Conservation (phyloP, 192 early-diverging fungal genomes). For the Pilaira anomala region DNA sequence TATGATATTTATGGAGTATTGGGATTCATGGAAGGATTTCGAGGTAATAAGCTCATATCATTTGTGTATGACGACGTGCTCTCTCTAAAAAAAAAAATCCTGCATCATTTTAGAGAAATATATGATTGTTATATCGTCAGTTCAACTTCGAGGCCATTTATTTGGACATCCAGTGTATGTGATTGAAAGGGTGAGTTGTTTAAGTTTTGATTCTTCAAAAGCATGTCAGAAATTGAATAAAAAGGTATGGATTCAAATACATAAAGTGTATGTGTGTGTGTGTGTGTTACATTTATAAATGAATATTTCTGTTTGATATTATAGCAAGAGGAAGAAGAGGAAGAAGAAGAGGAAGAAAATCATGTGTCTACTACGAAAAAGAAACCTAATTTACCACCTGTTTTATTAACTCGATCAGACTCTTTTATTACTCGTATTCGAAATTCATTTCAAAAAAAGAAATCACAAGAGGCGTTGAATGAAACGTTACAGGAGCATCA, state of each 20-base stretch:
- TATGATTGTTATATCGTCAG: slow-evolving; percentile 37
- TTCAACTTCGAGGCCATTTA: slow-evolving; percentile 36
- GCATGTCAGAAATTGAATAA: slow-evolving; percentile 21
- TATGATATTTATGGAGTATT: slow-evolving; percentile 31
- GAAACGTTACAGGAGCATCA: not conserved
- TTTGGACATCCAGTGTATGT: slow-evolving; percentile 39
- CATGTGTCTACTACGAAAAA: slow-evolving; percentile 19
- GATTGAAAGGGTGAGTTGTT: slow-evolving; percentile 37
- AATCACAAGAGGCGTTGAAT: not conserved
- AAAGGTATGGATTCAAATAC: slow-evolving; percentile 16
- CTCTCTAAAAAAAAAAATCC: not conserved
- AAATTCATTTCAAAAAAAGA: slow-evolving; percentile 8
- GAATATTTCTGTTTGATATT: not conserved
- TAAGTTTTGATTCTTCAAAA: slow-evolving; percentile 33
- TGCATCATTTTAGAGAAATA: slow-evolving; percentile 17
- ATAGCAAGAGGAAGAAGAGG: slow-evolving; percentile 12
- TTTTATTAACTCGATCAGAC: slow-evolving; percentile 24
- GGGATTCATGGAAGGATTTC: slow-evolving; percentile 27
- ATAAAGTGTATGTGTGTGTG: not conserved
- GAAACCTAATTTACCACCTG: not conserved
- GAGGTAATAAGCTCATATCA: not conserved
- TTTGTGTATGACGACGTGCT: not conserved
- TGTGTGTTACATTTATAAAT: not conserved
- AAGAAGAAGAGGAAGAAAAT: slow-evolving; percentile 23
- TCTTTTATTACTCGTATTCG: slow-evolving; percentile 16